phyloP scores from a whole-genome alignment of 768 basidiomycete genomes.

The Rhizopogon vesiculosus region DNA sequence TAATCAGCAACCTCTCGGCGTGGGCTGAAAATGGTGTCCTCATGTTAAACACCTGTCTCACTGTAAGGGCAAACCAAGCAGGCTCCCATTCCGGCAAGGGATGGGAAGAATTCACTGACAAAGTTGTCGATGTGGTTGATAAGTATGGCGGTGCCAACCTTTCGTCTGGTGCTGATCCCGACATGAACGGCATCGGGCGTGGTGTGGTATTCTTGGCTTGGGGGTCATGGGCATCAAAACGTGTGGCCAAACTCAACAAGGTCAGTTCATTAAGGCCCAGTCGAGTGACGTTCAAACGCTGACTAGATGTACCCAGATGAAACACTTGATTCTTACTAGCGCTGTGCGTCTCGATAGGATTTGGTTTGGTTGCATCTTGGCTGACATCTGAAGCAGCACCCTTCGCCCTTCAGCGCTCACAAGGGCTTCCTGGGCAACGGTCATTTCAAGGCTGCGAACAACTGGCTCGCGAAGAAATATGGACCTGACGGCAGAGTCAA shows the following conservation, averaged over 20 bases:
- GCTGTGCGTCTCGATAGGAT: conserved; percentile 45
- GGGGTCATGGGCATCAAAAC: conserved; percentile 84
- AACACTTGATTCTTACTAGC: conserved; percentile 76
- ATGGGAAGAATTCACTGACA: conserved; percentile 89
- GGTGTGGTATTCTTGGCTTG: conserved; percentile 88
- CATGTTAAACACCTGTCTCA: conserved; percentile 89
- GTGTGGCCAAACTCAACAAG: conserved; percentile 72
- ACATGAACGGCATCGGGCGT: conserved; percentile 50
- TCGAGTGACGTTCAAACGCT: neutral
- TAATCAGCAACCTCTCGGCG: conserved; percentile 62
- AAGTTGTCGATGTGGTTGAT: conserved; percentile 75
- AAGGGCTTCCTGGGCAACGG: conserved; percentile 85
- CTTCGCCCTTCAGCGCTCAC: conserved; percentile 74
- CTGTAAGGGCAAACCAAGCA: conserved; percentile 71
- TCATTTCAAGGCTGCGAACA: conserved; percentile 84
- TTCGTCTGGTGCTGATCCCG: conserved; percentile 29
- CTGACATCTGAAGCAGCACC: conserved; percentile 54
- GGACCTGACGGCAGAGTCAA: conserved; percentile 67
- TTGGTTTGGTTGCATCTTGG: conserved; percentile 13
- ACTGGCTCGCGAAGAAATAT: conserved; percentile 80
- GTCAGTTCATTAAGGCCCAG: conserved; percentile 32
- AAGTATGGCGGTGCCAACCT: conserved; percentile 73
- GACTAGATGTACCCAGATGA: conserved; percentile 39
- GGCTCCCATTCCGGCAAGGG: conserved; percentile 83
- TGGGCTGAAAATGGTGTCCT: conserved; percentile 89